Evolutionary conservation across 2,329 filamentous ascomycete genomes (phyloP), one percentile per base, ranked within the genome.

Genomic region (Epichloe sibirici): DNA sequence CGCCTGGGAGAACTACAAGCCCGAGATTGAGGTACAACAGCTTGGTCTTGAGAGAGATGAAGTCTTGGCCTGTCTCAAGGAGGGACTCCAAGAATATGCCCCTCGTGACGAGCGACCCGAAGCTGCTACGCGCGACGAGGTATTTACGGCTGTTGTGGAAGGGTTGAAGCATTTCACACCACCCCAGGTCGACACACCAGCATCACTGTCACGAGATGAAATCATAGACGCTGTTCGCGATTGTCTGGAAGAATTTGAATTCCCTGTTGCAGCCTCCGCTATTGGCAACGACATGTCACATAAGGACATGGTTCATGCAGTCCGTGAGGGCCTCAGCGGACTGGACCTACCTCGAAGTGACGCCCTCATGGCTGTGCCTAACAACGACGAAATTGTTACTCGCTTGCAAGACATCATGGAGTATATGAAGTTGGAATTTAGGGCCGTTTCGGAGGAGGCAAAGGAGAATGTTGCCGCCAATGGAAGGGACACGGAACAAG

Each of bases 1-100:
- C 59, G 91, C 90, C 1, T 95, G 90, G 82, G 91, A 96, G 64
- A 88, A 83, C 51, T 95, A 95, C 70, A 95, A 95, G 69, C 91
- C 91, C 1, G 89, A 96, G 61, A 89, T 95, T 49, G 85, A 95
- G 60, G 77, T 95, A 4, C 86, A 95, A 60, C 89, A 95, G 61
- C 86, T 94, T 56, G 91, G 90, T 2, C 74, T 97, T 1, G 91
- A 95, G 65, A 80, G 89, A 5, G 89, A 96, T 12, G 91, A 97
- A 63, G 86, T 97, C 47, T 74, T 97, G 13, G 82, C 86, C 40
- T 95, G 90, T 58, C 76, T 97, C 28, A 83, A 87, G 59, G 86
- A 96, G 70, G 91, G 91, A 0, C 77, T 97, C 0, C 82, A 87
- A 58, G 82, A 89, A 46, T 90, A 93, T 63, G 76, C 76, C 1